phyloP scores from a whole-genome alignment of 1,284 basidiomycete species.

The Fomitiporia mediterranea region DNA sequence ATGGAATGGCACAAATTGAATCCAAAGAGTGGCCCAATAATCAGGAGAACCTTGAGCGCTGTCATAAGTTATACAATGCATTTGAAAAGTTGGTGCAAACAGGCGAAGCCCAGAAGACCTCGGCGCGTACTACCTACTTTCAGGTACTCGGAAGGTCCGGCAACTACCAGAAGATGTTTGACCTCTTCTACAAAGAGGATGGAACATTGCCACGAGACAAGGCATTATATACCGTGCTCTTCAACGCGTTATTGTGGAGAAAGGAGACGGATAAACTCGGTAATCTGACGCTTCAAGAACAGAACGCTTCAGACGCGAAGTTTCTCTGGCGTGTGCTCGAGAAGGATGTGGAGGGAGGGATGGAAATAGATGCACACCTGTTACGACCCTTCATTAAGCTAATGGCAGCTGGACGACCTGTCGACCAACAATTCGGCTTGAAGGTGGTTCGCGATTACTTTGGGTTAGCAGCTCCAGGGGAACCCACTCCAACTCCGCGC shows the following conservation, averaged over 20 bases:
- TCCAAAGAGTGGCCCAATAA: conserved; percentile 44
- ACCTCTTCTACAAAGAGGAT: conserved; percentile 58
- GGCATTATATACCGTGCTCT: conserved; percentile 57
- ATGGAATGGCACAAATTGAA: conserved; percentile 51
- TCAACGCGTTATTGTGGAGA: conserved; percentile 43
- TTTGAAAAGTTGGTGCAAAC: conserved; percentile 45
- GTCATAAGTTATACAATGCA: conserved; percentile 52
- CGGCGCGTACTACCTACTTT: conserved; percentile 51
- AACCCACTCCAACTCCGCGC: conserved; percentile 31
- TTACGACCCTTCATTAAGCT: conserved; percentile 47
- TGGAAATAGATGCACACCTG: conserved; percentile 48
- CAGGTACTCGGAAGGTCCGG: conserved; percentile 54
- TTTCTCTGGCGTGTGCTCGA: conserved; percentile 62
- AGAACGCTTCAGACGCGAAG: conserved; percentile 50
- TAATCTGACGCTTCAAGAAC: conserved; percentile 21
- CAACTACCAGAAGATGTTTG: conserved; percentile 59
- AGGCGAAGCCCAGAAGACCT: conserved; percentile 40
- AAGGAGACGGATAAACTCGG: conserved; percentile 18
- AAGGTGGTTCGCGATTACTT: conserved; percentile 58
- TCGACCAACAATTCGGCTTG: conserved; percentile 60
- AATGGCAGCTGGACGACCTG: conserved; percentile 46
- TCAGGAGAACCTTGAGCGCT: conserved; percentile 54
- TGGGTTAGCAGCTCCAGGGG: conserved; percentile 48
- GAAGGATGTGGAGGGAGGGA: conserved; percentile 42
- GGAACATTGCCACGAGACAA: conserved; percentile 53